phyloP scores from a whole-genome alignment of 306 rosid species.

The Oxytropis ochrocephala region DNA sequence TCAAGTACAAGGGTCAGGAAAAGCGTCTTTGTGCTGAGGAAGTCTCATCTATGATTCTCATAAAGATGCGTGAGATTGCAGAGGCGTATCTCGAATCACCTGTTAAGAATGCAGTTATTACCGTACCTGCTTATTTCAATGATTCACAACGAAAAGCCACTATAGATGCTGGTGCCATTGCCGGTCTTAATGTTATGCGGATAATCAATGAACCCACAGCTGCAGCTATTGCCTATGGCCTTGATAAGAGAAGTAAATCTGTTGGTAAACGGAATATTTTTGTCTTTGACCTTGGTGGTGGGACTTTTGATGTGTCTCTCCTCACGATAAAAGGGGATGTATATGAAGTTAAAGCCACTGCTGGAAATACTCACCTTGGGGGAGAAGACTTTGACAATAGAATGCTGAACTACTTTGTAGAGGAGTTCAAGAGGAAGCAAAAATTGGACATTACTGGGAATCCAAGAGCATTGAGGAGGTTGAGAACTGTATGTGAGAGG shows the following conservation, averaged over 20 bases:
- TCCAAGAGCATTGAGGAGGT: not conserved
- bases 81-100: constrained; percentile 14
- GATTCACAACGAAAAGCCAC: constrained; percentile 3
- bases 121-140: constrained; percentile 49
- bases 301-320: constrained; percentile 16
- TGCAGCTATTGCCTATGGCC: constrained; percentile 11
- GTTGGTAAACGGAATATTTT: too few relatives aligned
- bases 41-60: not conserved
- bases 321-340: not conserved
- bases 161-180: not conserved
- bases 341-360: not conserved
- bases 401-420: not conserved
- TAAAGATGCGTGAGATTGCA: constrained; percentile 49
- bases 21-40: not conserved
- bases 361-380: not conserved
- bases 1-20: not conserved
- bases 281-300: constrained; percentile 17
- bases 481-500: constrained; percentile 13
- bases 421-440: constrained; percentile 10
- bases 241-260: too few relatives aligned
- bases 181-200: not conserved
- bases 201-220: constrained; percentile 10
- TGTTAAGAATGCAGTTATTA: constrained; percentile 31
- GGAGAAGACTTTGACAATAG: not conserved
- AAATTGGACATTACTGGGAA: not conserved